Conservation (phyloP, 345 rosid species). For the Turnera subulata region DNA sequence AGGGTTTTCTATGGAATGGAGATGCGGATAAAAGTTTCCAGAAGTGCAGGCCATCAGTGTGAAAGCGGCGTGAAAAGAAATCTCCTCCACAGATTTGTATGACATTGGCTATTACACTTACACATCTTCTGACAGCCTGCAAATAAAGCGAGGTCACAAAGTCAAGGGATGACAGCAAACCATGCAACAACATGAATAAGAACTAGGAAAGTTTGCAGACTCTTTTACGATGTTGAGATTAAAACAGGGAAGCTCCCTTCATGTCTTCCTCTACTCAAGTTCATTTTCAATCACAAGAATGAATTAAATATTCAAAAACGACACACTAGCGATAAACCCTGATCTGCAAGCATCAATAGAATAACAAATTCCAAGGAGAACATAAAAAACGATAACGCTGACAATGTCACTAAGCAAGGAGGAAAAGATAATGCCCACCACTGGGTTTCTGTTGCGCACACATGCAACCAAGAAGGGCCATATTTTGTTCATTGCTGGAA, state of each 20-base stretch:
- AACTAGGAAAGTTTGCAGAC: not conserved
- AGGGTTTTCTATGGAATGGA: conserved; percentile 48
- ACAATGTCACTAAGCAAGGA: not conserved
- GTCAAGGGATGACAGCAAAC: not conserved
- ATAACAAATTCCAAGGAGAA: not conserved
- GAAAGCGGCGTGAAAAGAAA: conserved; percentile 90
- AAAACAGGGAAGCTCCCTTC: not conserved
- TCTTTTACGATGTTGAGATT: not conserved
- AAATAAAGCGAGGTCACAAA: not conserved
- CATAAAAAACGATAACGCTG: not conserved
- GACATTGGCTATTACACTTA: conserved; percentile 45
- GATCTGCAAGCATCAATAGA: not conserved
- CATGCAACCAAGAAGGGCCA: conserved; percentile 85
- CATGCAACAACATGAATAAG: not conserved
- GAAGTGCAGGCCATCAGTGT: conserved; percentile 60
- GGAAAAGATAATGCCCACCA: conserved; percentile 35
- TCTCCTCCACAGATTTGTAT: conserved; percentile 84
- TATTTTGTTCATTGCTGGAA: conserved; percentile 85
- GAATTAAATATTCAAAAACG: not conserved
- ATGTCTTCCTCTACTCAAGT: not conserved
- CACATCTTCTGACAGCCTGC: conserved; percentile 68
- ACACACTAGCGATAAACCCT: not conserved
- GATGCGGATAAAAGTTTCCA: conserved; percentile 80
- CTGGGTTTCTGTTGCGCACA: conserved; percentile 52
- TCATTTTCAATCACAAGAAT: not conserved